Base-by-base conservation (phyloP, 2,329 filamentous ascomycete genomes). In the Neurospora crassa region DNA sequence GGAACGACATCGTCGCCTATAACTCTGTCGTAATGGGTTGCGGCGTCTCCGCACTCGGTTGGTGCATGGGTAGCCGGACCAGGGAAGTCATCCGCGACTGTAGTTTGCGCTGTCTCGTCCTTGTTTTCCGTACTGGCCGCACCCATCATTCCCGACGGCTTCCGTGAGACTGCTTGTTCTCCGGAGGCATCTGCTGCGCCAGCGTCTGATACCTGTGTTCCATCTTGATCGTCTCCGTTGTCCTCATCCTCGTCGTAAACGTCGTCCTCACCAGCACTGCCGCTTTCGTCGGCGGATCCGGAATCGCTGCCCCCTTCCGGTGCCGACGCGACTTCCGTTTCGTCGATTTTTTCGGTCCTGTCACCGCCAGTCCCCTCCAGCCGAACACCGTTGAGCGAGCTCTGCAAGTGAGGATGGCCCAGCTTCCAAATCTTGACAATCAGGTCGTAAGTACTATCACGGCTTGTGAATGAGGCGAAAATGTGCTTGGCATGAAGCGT, bases 381-480 rank as follows among this genome's bases (percentile, higher is more conserved):
- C 14, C 89, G 88, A 12, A 96, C 93, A 2, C 96, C 95, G 74
- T 97, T 97, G 3, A 97, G 84, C 4, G 93, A 96, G 79, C 94
- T 97, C 80, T 93, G 93, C 40, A 99, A 83, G 70, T 93, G 93
- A 1, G 96, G 95, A 79, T 99, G 96, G 18, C 93, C 96, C 40
- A 97, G 91, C 80, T 97, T 97, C 96, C 96, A 99, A 72, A 99
- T 98, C 72, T 96, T 96, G 75, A 99, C 92, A 78, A 99, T 94
- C 67, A 99, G 84, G 79, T 99, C 96, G 78, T 98, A 99, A 0
- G 96, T 98, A 2, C 94, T 93, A 81, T 99, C 96, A 79, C 96
- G 88, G 77, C 93, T 96, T 5, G 97, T 91, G 75, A 99, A 93
- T 81, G 94, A 97, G 70, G 96, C 94, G 81, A 99, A 99, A 0